Base-by-base conservation (phyloP, 176 grass and related monocot species). In the Aegilops longissima region DNA sequence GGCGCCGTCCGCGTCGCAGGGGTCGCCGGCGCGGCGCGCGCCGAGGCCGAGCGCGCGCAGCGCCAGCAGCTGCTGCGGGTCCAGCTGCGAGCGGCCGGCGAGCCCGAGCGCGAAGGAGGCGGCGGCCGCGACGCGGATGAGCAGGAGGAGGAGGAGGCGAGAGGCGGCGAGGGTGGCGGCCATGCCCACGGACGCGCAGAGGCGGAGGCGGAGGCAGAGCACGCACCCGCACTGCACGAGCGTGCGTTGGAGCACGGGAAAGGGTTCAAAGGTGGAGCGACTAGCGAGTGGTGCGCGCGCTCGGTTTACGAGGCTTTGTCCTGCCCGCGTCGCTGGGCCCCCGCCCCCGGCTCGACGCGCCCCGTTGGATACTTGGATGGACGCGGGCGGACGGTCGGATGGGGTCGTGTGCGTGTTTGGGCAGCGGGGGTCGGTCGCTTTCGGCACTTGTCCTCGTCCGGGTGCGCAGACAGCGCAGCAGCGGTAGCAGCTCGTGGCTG, bases 11-110 rank as follows among this genome's bases (percentile, higher is more conserved):
- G 69, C 73, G 79, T 63, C 73, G 79, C 97, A 95, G 75, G 96
- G 87, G 87, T 95, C 90, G 14, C 27, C 56, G 24, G 56, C 59
- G 1, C 63, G 11, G 65, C 9, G 42, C 77, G 78, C 11, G 67
- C 51, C n/a, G 39, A 96, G 90, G 31, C 96, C 96, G 66, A 98
- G 85, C 27, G 96, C 86, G 38, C 94, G 91, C 18, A 98, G 88
- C 4, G 96, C 93, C 10, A 89, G 66, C 13, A 92, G 90, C 81
- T 98, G 92, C 62, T 87, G 87, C 1, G 97, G 97, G 89, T 98
- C 97, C 40, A 94, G 89, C 25, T 87, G 67, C 33, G 90, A 76
- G 21, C 75, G 71, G 63, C 56, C 36, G 12, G 14, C 39, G 31
- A 24, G 6, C 1, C 21, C 29, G 39, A 81, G 9, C 10, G 61